phyloP scores from a whole-genome alignment of 768 basidiomycete genomes.

The Leccinellum albellum region DNA sequence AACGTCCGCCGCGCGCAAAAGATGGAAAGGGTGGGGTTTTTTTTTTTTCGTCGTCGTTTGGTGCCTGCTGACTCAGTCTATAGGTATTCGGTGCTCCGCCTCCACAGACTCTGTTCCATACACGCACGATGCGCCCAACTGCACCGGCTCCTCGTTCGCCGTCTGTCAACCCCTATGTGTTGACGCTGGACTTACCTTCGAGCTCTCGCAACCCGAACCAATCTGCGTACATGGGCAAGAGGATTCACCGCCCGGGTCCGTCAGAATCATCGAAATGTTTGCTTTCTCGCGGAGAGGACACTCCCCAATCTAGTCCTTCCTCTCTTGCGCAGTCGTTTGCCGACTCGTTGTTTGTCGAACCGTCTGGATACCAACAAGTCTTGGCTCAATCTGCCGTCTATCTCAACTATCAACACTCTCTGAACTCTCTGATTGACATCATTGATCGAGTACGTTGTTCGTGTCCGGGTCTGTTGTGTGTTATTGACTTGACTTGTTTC shows the following conservation, averaged over 20 bases:
- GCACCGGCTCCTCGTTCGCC: conserved; percentile 27
- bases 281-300: conserved; percentile 33
- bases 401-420: conserved; percentile 73
- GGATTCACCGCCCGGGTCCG: conserved; percentile 49
- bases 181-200: conserved; percentile 20
- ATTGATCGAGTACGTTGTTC: conserved; percentile 63
- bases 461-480: background rate
- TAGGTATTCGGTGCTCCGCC: conserved; percentile 83
- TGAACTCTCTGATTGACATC: conserved; percentile 78
- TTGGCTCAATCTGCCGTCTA: conserved; percentile 51
- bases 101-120: conserved; percentile 75
- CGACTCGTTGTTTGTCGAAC: conserved; percentile 18
- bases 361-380: conserved; percentile 14
- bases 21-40: conserved; percentile 71
- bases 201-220: conserved; percentile 43
- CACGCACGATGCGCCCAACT: conserved; percentile 45
- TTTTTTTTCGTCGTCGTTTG: background rate
- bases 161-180: conserved; percentile 18
- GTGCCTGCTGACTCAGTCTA: background rate
- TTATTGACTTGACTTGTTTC: background rate
- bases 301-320: conserved; percentile 17
- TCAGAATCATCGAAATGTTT: conserved; percentile 59
- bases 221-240: conserved; percentile 47
- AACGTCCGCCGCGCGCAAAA: conserved; percentile 79
- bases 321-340: conserved; percentile 19